Percentiles rank a stretch among this genome's conserved stretches.
Evolutionary conservation across 169 alveolate genomes (phyloP).

Genomic region (Plasmodium billcollinsi): DNA sequence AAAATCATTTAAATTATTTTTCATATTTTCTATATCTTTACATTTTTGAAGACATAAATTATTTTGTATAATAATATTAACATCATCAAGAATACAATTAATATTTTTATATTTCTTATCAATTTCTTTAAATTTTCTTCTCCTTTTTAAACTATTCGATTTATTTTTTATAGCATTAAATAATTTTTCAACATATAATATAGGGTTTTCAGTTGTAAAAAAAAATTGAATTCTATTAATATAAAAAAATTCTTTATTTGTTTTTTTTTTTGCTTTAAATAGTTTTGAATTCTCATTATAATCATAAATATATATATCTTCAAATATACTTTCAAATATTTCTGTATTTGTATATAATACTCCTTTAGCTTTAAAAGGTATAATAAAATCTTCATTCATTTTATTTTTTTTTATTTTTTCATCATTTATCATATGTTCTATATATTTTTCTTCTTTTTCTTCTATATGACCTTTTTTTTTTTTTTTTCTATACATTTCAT

Average conservation of each 20-base stretch:
- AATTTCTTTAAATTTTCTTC: slow-evolving; percentile 35
- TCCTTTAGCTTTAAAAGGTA: slow-evolving; percentile 76
- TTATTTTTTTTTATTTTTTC: slow-evolving; percentile 7
- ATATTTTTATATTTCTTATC: slow-evolving; percentile 16
- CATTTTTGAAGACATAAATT: slow-evolving; percentile 20
- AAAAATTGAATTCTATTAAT: slow-evolving; percentile 72
- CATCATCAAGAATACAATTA: slow-evolving; percentile 58
- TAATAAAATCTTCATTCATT: slow-evolving; percentile 22
- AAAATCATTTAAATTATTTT: slow-evolving; percentile 30
- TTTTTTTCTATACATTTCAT: slow-evolving; percentile 7
- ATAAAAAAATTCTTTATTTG: slow-evolving; percentile 50
- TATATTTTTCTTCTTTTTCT: not conserved
- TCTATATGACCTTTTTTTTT: slow-evolving; percentile 19
- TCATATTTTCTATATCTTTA: slow-evolving; percentile 22
- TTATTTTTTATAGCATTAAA: slow-evolving; percentile 68
- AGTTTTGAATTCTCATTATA: slow-evolving; percentile 59
- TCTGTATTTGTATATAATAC: slow-evolving; percentile 23
- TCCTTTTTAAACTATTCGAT: slow-evolving; percentile 59
- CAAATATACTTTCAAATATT: slow-evolving; percentile 70
- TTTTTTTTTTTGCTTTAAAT: slow-evolving; percentile 68
- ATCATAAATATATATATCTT: slow-evolving; percentile 63
- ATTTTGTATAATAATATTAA: slow-evolving; percentile 40
- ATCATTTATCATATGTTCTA: not conserved
- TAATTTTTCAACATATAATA: slow-evolving; percentile 42
- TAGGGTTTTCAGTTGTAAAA: slow-evolving; percentile 75